Evolutionary conservation across 2,329 filamentous ascomycete species (phyloP), one percentile per base, ranked within the genome.

Genomic region (Orbilia quercus): DNA sequence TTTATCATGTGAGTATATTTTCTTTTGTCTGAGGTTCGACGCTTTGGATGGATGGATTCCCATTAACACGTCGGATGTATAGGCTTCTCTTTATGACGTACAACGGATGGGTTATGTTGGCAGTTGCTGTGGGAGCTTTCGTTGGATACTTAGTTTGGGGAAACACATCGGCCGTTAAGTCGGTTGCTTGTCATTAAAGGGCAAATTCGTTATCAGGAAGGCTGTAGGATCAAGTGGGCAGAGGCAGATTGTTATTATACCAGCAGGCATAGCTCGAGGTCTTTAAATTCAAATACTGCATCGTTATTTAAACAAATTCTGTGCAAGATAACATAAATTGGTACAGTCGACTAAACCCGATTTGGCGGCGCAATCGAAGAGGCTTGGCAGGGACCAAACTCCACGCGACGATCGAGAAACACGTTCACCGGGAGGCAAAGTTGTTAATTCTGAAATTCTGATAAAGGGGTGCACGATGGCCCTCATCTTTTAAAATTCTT

Each of bases 21-120:
- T 18, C 7, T 12, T 47, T 28, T 6, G n/a, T 20, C 6, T 50
- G 22, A n/a, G 6, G 12, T 28, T 70, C 20, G 28, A 4, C 38
- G 20, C 4, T 45, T 40, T 23, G 16, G 4, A 44, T 12, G n/a
- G 31, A n/a, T 11, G 7, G 12, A 31, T 38, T 6, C 22, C 6
- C 28, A n/a, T 31, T 40, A 16, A 45, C 16, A 25, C 25, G 7
- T 42, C 7, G 9, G 9, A 7, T 51, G n/a, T 5, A n/a, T 71
- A 98, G 94, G 95, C 85, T 99, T 74, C 83, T 99, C 20, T 99
- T 99, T 82, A 99, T 99, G 95, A 99, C 95, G n/a, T 99, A 99
- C 83, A 99, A 99, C 79, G 95, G 95, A 65, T 96, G 91, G 89
- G 89, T 99, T 77, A 99, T 99, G 95, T 82, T 96, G 76, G 87